These are phyloP conservation scores for Pezicula rhizophila DNA, from an alignment of 2,329 filamentous ascomycete genomes.

Conservation along the genomic window DNA sequence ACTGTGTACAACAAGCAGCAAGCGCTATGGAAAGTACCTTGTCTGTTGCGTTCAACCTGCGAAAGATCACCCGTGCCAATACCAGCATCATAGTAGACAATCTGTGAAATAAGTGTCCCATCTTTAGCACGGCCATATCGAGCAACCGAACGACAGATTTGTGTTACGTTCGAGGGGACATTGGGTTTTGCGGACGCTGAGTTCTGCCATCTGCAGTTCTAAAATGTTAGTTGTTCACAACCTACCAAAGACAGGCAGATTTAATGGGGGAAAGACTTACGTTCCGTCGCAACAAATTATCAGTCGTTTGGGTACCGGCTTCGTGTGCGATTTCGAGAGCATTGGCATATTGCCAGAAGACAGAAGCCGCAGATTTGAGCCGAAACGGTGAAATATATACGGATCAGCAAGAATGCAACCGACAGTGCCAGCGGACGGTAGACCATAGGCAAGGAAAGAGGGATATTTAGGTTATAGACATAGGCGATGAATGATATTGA, in stretches of 20 bases:
- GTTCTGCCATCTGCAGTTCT: not conserved
- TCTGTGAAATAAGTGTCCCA: not conserved
- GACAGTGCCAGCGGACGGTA: too few relatives aligned
- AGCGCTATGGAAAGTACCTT: not conserved
- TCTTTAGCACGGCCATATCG: not conserved
- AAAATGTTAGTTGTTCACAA: not conserved
- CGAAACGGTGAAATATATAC: not conserved
- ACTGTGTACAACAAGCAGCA: not conserved
- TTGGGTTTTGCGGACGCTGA: not conserved
- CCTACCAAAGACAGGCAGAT: not conserved
- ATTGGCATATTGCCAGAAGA: not conserved
- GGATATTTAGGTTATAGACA: too few relatives aligned
- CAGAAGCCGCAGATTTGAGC: not conserved
- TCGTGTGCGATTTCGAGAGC: not conserved
- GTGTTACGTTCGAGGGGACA: not conserved
- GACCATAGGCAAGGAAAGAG: too few relatives aligned
- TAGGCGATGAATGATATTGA: too few relatives aligned
- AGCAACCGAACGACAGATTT: not conserved
- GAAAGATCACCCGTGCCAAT: not conserved
- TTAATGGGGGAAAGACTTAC: not conserved
- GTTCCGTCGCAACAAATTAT: not conserved
- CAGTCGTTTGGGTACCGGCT: not conserved
- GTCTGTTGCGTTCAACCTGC: not conserved
- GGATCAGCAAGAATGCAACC: too few relatives aligned
- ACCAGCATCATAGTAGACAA: not conserved